These are phyloP conservation scores for Bolboschoenus planiculmis DNA, from an alignment of 176 grass and related monocot genomes.

Conservation along the genomic window DNA sequence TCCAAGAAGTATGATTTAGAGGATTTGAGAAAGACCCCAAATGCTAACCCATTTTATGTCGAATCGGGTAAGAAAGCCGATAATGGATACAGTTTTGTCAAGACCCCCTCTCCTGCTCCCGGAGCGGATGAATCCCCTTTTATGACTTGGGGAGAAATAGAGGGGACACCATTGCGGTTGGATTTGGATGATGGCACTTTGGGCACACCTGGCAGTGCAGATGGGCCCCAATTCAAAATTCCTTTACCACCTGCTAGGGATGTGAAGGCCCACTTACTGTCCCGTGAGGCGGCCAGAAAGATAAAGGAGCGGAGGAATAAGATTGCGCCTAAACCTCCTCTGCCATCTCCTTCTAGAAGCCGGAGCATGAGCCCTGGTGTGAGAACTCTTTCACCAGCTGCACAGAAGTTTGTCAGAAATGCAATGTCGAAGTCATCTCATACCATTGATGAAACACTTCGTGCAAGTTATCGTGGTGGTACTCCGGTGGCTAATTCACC, in stretches of 20 bases:
- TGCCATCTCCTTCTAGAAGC: slow-evolving; percentile 64
- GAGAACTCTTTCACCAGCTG: slow-evolving; percentile 68
- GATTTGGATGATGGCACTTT: slow-evolving; percentile 49
- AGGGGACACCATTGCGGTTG: slow-evolving; percentile 75
- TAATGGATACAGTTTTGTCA: slow-evolving; percentile 83
- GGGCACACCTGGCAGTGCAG: slow-evolving; percentile 31
- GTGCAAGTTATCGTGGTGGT: slow-evolving; percentile 82
- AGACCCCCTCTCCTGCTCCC: slow-evolving; percentile 72
- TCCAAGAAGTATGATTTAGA: slow-evolving; percentile 83
- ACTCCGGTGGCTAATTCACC: slow-evolving; percentile 52
- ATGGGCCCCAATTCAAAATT: slow-evolving; percentile 62
- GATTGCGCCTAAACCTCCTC: slow-evolving; percentile 55
- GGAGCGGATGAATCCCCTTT: slow-evolving; percentile 88
- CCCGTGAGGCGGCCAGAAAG: slow-evolving; percentile 83
- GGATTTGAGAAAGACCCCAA: slow-evolving; percentile 83
- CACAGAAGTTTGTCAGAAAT: slow-evolving; percentile 90
- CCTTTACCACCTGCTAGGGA: slow-evolving; percentile 60
- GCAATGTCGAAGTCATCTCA: slow-evolving; percentile 61
- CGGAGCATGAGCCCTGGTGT: slow-evolving; percentile 65
- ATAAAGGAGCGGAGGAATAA: slow-evolving; percentile 63
- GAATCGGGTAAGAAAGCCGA: slow-evolving; percentile 65
- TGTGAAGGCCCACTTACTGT: slow-evolving; percentile 75
- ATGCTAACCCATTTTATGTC: slow-evolving; percentile 46
- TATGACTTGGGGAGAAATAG: slow-evolving; percentile 98
- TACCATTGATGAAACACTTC: slow-evolving; percentile 76